Evolutionary conservation across 148 eudicot species (phyloP), one percentile per base, ranked within the genome.

Genomic region (Nyssa sinensis): DNA sequence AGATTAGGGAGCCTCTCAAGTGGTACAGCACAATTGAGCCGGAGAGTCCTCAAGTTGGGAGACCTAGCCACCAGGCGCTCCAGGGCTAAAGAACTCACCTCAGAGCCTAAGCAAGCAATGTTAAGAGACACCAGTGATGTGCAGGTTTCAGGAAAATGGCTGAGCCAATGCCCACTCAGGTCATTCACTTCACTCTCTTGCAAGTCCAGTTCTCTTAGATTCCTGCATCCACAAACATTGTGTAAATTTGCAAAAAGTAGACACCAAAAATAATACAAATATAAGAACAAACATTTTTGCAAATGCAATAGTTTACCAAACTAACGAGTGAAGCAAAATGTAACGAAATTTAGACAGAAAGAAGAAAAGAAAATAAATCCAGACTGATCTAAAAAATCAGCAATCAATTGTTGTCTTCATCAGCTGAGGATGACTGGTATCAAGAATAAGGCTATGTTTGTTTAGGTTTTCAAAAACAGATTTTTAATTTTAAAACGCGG

Each of bases 151-250:
- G 99, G 99, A 33, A 95, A 95, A 77, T 89, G 88, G 80, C 90
- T 89, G 47, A 93, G 83, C 99, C 99, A 93, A 73, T 91, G 88
- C 64, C 99, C 98, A 76, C 91, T 88, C n/a, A 84, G 77, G 71
- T 93, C 99, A 14, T 91, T 94, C 75, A 95, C 97, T 51, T 95
- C 99, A 72, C 99, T 85, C 71, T 95, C 99, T 28, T 91, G 85
- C 70, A 95, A 82, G 77, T 95, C 97, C 23, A 95, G 87, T 32
- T 82, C 94, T 75, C 84, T 86, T 71, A 95, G 84, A 49, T 91
- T 89, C 84, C 99, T 95, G 87, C 64, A 71, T 2, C n/a, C n/a
- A 7, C 37, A 72, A 55, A n/a, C n/a, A 64, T 23, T 1, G 31
- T 30, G 12, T 73, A 31, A 73, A 24, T 66, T 30, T 30, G 16